Evolutionary conservation across 352 stramenopile genomes (phyloP), one percentile per base, ranked within the genome.

Genomic region (Globisporangium mamillatum): DNA sequence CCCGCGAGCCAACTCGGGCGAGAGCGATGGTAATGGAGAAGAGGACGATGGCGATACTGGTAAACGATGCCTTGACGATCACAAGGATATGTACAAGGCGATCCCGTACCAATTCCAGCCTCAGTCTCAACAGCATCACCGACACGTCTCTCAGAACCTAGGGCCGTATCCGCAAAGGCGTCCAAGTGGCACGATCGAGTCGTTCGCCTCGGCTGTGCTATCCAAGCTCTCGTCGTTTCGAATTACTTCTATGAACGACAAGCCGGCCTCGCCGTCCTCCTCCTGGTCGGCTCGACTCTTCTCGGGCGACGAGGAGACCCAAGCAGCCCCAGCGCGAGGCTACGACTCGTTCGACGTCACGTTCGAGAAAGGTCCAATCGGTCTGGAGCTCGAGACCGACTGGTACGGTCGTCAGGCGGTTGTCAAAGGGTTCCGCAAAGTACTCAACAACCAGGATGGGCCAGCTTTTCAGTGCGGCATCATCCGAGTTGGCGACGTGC

Each of bases 331-430:
- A 25, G 63, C 71, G 7, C 80, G 75, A 20, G 87, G 76, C 46
- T 91, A 88, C 66, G 82, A 92, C 60, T 85, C 83, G 52, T 92
- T 90, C 60, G 83, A 90, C 38, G 78, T 90, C 59, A 87, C 77
- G 18, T 92, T 90, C 56, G 80, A 82, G 10, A 75, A 77, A 36
- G 83, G 80, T 16, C 84, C 84, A 32, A 85, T 90, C 24, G 84
- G 84, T 5, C 66, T 92, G 1, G 75, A 90, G 59, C 81, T 92
- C 6, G 84, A 90, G 68, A 92, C 84, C 8, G 84, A 92, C 63
- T 90, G 81, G 81, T 92, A 92, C 54, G 84, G 81, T 16, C 78
- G 81, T 9, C 84, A 92, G 44, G 84, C 80, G 2, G 84, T 92
- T 7, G 84, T 92, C 10, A 92, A 90, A 66, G 84, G 84, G 1